Evolutionary conservation across 73 alveolate genomes (phyloP).

Genomic region (Blepharisma stoltei): DNA sequence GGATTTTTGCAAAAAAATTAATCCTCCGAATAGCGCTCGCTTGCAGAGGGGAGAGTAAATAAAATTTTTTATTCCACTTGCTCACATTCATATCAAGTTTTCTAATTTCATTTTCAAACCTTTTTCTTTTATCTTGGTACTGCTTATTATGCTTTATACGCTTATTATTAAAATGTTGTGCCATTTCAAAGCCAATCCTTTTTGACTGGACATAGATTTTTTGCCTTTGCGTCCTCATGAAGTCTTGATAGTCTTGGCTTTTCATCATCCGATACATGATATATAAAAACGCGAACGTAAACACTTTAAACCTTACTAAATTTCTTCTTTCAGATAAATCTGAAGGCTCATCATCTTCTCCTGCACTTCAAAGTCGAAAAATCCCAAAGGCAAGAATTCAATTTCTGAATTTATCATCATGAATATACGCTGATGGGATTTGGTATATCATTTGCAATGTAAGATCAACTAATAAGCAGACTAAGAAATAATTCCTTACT

Average conservation of each 20-base stretch:
- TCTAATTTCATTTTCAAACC: not conserved
- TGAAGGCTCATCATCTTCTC: no score
- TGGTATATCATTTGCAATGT: not conserved
- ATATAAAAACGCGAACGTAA: not conserved
- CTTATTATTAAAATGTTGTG: slow-evolving; percentile 15
- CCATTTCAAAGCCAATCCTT: slow-evolving; percentile 1
- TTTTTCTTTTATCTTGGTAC: not conserved
- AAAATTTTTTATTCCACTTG: not conserved
- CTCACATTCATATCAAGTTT: not conserved
- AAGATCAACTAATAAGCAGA: not conserved
- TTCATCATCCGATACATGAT: slow-evolving; percentile 16
- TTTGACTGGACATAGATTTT: not conserved
- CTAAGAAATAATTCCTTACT: slow-evolving; percentile 3
- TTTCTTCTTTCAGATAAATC: no score
- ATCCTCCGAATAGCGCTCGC: no score
- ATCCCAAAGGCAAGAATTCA: no score
- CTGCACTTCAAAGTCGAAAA: no score
- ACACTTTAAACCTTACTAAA: not conserved
- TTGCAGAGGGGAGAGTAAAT: no score
- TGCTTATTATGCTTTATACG: not conserved
- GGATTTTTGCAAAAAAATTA: no score
- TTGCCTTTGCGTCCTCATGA: not conserved
- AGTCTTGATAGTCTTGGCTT: slow-evolving; percentile 14
- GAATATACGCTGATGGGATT: not conserved
- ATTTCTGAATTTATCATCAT: no score